These are phyloP conservation scores for Epichloe uncinata DNA, from an alignment of 2,329 filamentous ascomycete genomes.

Conservation along the genomic window DNA sequence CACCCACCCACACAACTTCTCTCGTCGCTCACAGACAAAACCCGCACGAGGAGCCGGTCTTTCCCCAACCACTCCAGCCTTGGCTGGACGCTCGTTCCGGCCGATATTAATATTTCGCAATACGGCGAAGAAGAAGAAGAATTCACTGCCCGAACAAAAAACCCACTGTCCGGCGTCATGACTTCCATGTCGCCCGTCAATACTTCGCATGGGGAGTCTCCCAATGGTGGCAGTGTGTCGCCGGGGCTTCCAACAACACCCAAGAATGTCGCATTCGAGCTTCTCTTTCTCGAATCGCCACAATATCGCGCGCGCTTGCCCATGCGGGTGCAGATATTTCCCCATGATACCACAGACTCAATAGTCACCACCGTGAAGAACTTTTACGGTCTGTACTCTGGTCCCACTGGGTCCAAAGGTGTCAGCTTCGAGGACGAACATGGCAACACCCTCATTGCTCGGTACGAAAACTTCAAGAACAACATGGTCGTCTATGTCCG, in stretches of 20 bases:
- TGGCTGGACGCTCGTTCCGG: slow-evolving; percentile 10
- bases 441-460: slow-evolving; percentile 82
- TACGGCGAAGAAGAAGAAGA: neutral
- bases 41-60: slow-evolving; percentile 17
- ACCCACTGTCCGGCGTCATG: slow-evolving; percentile 21
- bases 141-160: neutral
- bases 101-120: slow-evolving; percentile 4
- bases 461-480: slow-evolving; percentile 89
- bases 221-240: slow-evolving; percentile 30
- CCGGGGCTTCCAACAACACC: slow-evolving; percentile 36
- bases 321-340: slow-evolving; percentile 83
- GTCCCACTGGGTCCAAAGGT: slow-evolving; percentile 53
- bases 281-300: slow-evolving; percentile 54
- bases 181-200: slow-evolving; percentile 33
- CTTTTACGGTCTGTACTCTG: slow-evolving; percentile 92
- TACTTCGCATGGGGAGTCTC: slow-evolving; percentile 20
- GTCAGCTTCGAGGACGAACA: slow-evolving; percentile 90
- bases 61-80: slow-evolving; percentile 10
- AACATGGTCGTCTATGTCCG: slow-evolving; percentile 91
- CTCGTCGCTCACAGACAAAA: slow-evolving; percentile 14
- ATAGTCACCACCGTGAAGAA: slow-evolving; percentile 98
- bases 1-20: neutral
- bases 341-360: slow-evolving; percentile 91
- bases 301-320: slow-evolving; percentile 62
- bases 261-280: slow-evolving; percentile 70